A percentile compares a stretch with the other conserved stretches of the same genome.
phyloP scores from a whole-genome alignment of 345 rosid species.

The Eucalyptus brandiana region DNA sequence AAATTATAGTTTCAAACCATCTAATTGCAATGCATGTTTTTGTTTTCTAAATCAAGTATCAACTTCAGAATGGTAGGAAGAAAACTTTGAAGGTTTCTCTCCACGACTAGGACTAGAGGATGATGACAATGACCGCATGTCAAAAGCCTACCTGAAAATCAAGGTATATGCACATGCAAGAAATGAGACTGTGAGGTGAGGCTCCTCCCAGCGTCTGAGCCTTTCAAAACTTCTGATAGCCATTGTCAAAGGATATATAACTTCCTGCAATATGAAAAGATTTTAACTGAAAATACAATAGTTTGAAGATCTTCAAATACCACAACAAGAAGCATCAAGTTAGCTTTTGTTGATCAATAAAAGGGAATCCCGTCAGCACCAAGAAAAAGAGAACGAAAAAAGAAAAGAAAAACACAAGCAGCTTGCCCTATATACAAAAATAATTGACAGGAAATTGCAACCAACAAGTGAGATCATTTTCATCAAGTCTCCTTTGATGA shows the following conservation, averaged over 20 bases:
- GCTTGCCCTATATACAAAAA: background rate
- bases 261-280: constrained; percentile 39
- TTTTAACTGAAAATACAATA: background rate
- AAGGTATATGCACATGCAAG: constrained; percentile 57
- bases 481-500: background rate
- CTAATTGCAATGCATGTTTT: background rate
- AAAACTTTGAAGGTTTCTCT: background rate
- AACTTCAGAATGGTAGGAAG: background rate
- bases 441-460: background rate
- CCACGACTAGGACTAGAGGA: background rate
- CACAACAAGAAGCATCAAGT: background rate
- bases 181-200: constrained; percentile 67
- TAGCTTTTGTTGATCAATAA: background rate
- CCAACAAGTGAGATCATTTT: background rate
- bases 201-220: constrained; percentile 88
- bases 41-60: background rate
- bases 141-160: constrained; percentile 54
- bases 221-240: constrained; percentile 50
- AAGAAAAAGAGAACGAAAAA: background rate
- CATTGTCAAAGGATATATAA: constrained; percentile 64
- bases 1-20: background rate
- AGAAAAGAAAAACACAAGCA: background rate
- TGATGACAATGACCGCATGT: background rate
- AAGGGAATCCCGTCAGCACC: background rate
- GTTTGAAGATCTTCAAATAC: background rate